Conservation (phyloP, 1,139 yeast genomes). For the Fermentozyma sake region DNA sequence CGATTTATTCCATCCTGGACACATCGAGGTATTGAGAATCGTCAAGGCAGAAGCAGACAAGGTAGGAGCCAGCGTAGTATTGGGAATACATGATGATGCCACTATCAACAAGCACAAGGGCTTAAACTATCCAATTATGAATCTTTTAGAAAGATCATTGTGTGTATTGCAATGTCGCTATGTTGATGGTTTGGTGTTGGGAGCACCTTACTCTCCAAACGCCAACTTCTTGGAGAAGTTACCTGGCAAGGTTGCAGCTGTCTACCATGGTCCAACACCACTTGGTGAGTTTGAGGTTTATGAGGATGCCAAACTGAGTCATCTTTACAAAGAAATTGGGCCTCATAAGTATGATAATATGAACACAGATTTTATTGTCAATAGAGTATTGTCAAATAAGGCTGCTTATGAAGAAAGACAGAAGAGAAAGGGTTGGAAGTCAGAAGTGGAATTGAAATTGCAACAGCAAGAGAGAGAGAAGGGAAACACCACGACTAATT, state of each 20-base stretch:
- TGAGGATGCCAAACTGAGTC: constrained; percentile 28
- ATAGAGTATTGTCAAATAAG: constrained; percentile 61
- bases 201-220: constrained; percentile 59
- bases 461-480: too few species aligned
- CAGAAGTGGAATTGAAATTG: constrained; percentile 32
- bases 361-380: constrained; percentile 62
- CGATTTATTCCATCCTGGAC: constrained; percentile 92
- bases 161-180: constrained; percentile 85
- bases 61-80: constrained; percentile 47
- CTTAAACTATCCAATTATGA: constrained; percentile 79
- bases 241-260: constrained; percentile 39
- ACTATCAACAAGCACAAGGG: constrained; percentile 60
- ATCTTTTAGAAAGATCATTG: constrained; percentile 73
- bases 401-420: constrained; percentile 76
- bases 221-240: constrained; percentile 31
- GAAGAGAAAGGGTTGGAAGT: constrained; percentile 73
- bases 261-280: constrained; percentile 63
- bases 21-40: constrained; percentile 62
- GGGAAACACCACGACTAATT: too few species aligned
- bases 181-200: constrained; percentile 72
- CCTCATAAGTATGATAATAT: constrained; percentile 55
- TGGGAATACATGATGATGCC: constrained; percentile 67
- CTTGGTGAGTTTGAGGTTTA: constrained; percentile 37
- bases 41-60: constrained; percentile 36
- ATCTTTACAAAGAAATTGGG: constrained; percentile 42